Evolutionary conservation across 176 grass and related monocot species (phyloP).

Genomic region (Paspalum vaginatum): DNA sequence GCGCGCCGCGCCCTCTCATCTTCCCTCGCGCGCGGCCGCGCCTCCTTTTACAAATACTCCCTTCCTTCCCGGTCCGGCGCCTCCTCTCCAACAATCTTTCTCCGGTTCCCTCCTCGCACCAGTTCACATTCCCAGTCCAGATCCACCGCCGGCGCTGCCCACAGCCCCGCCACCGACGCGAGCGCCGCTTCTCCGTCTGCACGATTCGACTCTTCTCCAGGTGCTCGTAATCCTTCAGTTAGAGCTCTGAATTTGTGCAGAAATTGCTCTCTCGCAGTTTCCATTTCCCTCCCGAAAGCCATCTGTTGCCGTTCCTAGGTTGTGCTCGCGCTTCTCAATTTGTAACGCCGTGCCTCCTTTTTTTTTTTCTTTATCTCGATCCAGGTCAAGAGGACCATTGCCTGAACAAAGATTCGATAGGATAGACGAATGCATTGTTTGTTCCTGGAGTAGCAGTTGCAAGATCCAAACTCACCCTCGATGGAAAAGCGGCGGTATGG

Average conservation of each 20-base stretch:
- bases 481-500: slow-evolving; percentile 29
- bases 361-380: neutral
- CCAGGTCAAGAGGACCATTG: slow-evolving; percentile 1
- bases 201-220: neutral
- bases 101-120: neutral
- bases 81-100: neutral
- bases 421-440: slow-evolving; percentile 11
- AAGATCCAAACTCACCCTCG: neutral
- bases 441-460: neutral
- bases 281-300: neutral
- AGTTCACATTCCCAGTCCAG: neutral
- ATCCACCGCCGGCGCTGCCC: slow-evolving; percentile 4
- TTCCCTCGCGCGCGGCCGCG: neutral
- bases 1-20: neutral
- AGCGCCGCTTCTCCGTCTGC: neutral
- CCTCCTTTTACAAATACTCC: slow-evolving; percentile 20
- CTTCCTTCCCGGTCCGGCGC: neutral
- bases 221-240: neutral
- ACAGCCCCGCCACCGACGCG: neutral
- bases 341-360: neutral
- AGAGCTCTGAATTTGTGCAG: neutral
- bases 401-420: neutral
- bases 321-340: too few relatives aligned
- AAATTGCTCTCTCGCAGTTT: neutral
- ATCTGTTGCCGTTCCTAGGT: neutral